Evolutionary conservation across 2,329 filamentous ascomycete species (phyloP), one percentile per base, ranked within the genome.

Genomic region (Sclerotinia glacialis): DNA sequence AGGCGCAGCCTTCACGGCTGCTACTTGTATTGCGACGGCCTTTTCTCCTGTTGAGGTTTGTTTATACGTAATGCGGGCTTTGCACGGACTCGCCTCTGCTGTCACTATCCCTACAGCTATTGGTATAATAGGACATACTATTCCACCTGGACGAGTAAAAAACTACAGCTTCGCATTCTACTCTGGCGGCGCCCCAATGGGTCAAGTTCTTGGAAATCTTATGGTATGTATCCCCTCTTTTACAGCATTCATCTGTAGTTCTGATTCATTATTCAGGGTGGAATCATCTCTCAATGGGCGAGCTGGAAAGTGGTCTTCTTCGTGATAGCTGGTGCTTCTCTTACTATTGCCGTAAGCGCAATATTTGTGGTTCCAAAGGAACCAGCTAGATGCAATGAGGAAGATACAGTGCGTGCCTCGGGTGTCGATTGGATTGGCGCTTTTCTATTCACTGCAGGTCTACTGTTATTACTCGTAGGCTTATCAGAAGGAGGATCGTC

Each of bases 101-200:
- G 86, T 87, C 21, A 90, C 89, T 72, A 86, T 90, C 0, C 88
- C 89, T 0, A 90, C 88, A 0, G 89, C 88, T 0, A 85, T 91
- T 72, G 89, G 89, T 0, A 90, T 91, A 49, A 76, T 91, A 3
- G 88, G 87, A 0, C 84, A 85, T 1, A 89, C 86, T 0, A 91
- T 91, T 65, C 83, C 84, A 1, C 87, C 87, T 0, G 86, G 88
- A 0, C 87, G 85, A 69, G 85, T 87, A 5, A 90, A 90, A 77
- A 90, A 89, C 71, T 89, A 89, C 73, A 87, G 88, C 1, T 90
- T 91, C 71, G 85, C 84, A 47, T 81, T 83, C 28, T 90, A 89
- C 67, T 82, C 84, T 23, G 86, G 86, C 1, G 88, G 87, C 1
- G 85, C 87, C 0, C 88, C 89, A 0, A 77, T 89, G 0, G 88